Conservation (phyloP, 345 rosid genomes). For the Jatropha curcas region DNA sequence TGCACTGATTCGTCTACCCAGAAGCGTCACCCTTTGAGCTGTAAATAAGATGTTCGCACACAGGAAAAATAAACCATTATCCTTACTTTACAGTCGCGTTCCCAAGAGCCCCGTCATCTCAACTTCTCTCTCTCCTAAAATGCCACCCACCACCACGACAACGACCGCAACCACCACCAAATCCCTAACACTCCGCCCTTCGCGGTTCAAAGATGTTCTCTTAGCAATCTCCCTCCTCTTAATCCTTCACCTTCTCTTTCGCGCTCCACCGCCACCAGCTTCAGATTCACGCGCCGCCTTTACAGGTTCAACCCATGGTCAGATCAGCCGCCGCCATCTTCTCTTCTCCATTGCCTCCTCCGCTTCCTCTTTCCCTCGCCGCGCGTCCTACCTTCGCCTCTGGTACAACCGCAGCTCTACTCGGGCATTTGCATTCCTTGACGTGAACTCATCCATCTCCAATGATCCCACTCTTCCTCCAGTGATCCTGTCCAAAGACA, state of each 20-base stretch:
- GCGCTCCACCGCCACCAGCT: constrained; percentile 30
- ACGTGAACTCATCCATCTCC: constrained; percentile 24
- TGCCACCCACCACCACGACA: neutral
- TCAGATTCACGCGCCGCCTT: constrained; percentile 26
- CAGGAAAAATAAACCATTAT: neutral
- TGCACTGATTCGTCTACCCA: no score
- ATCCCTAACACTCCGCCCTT: constrained; percentile 19
- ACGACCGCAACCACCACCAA: neutral
- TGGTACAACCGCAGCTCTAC: constrained; percentile 67
- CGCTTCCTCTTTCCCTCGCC: constrained; percentile 53
- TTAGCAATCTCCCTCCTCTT: constrained; percentile 41
- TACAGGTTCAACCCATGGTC: neutral
- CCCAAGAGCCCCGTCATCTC: neutral
- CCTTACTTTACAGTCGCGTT: neutral
- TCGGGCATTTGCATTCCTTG: constrained; percentile 76
- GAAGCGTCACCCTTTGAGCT: no score
- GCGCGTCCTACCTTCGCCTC: constrained; percentile 64
- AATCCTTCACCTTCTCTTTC: constrained; percentile 50
- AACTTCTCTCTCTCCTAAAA: neutral
- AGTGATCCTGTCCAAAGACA: constrained; percentile 51
- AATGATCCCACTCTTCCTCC: constrained; percentile 56
- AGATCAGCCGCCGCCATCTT: constrained; percentile 51
- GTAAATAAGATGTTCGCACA: no score
- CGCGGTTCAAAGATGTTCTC: constrained; percentile 55
- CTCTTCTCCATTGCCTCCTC: constrained; percentile 81